Evolutionary conservation across 305 asterid species (phyloP).

Genomic region (Lippia alba): DNA sequence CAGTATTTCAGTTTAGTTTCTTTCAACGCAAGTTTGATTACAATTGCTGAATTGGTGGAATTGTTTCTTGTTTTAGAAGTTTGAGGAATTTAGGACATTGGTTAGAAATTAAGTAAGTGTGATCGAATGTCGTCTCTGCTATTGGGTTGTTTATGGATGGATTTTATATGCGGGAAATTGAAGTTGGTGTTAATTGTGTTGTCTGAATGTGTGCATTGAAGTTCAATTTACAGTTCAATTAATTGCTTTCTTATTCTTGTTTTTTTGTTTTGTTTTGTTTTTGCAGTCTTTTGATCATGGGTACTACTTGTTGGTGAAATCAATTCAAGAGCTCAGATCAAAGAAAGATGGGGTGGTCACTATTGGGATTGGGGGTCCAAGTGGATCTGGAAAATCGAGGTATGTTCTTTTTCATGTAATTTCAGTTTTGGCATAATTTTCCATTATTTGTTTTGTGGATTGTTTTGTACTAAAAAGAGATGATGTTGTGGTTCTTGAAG

Average conservation of each 20-base stretch:
- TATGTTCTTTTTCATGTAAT: constrained; percentile 30
- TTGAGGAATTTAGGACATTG: constrained; percentile 3
- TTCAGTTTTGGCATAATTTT: constrained; percentile 19
- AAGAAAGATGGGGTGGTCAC: constrained; percentile 91
- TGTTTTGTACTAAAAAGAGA: constrained; percentile 21
- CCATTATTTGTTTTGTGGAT: constrained; percentile 19
- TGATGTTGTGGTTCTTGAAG: constrained; percentile 66
- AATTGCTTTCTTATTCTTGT: neutral
- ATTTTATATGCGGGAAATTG: constrained; percentile 10
- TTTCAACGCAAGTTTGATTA: constrained; percentile 19
- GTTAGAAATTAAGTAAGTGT: constrained; percentile 25
- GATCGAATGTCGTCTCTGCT: constrained; percentile 24
- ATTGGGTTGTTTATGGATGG: constrained; percentile 20
- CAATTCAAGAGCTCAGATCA: constrained; percentile 93
- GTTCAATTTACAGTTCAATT: constrained; percentile 10
- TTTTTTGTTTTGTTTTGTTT: constrained; percentile 8
- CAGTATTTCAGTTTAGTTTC: constrained; percentile 1
- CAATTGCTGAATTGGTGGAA: constrained; percentile 10
- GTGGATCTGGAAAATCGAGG: constrained; percentile 99
- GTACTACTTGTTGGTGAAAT: constrained; percentile 92
- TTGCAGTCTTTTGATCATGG: constrained; percentile 97
- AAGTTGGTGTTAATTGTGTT: constrained; percentile 21
- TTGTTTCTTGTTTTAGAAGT: neutral
- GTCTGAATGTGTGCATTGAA: constrained; percentile 12
- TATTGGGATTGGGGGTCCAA: constrained; percentile 97